Conservation (phyloP, 1,139 yeast species). For the Magnusiomyces magnusii region DNA sequence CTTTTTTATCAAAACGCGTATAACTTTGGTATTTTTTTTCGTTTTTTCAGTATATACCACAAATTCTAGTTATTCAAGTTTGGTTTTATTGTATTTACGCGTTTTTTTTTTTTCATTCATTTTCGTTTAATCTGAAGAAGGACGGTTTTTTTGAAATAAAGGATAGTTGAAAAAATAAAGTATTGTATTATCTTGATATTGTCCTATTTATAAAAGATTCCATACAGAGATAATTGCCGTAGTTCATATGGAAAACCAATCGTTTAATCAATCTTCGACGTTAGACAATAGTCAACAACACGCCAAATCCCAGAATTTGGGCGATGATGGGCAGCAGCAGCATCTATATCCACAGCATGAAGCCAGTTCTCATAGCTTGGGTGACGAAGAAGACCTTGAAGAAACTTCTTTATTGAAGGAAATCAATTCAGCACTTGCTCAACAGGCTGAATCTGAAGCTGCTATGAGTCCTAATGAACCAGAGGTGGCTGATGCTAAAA, state of each 20-base stretch:
- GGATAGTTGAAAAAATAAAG: too few relatives aligned
- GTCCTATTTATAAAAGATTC: neutral
- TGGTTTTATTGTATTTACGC: too few relatives aligned
- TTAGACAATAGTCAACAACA: neutral
- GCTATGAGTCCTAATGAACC: neutral
- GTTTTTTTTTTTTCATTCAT: too few relatives aligned
- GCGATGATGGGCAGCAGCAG: too few relatives aligned
- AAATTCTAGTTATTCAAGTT: too few relatives aligned
- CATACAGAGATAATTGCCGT: neutral
- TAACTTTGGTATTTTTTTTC: neutral
- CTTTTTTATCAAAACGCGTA: neutral
- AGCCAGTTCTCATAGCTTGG: neutral
- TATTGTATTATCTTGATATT: too few relatives aligned
- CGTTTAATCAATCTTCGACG: neutral
- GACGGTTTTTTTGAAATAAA: too few relatives aligned
- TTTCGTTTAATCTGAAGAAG: too few relatives aligned
- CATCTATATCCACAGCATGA: neutral
- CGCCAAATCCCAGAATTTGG: neutral
- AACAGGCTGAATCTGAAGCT: neutral
- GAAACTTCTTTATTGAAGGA: constrained; percentile 84
- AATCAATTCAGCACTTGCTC: constrained; percentile 33
- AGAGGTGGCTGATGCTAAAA: neutral
- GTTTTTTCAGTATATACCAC: neutral
- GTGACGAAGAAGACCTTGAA: constrained; percentile 57
- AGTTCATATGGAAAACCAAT: neutral